Evolutionary conservation across 2,329 filamentous ascomycete genomes (phyloP), one percentile per base, ranked within the genome.

Genomic region (Annulohypoxylon truncatum): DNA sequence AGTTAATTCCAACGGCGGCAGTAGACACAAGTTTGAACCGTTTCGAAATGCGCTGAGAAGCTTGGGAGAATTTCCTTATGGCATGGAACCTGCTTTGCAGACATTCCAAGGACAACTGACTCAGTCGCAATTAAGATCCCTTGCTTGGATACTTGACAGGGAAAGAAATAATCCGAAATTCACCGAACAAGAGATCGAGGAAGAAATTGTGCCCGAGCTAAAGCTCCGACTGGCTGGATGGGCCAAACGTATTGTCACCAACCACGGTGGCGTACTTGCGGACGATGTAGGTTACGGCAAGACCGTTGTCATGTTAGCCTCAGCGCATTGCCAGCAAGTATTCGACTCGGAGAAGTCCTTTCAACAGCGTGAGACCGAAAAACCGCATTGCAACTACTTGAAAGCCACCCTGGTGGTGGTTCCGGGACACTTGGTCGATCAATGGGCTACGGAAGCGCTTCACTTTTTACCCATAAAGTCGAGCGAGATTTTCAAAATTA

Each of bases 221-320:
- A 76, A 77, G 26, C 40, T 82, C 4, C 77, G 80, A 2, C 61
- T 81, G 1, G 24, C 74, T 2, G 80, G 76, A 5, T 65, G 70
- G 4, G 79, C 78, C 1, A 64, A 74, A 51, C 67, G 72, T 2
- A 63, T 66, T 4, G 72, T 75, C 22, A 64, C 57, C 6, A 69
- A 73, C 33, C 73, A 71, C 2, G 81, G 82, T 10, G 82, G 81
- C 26, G 75, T 83, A 7, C 71, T 82, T 5, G 81, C 81, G 1
- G 81, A 83, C 44, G 77, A 82, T 26, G 79, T 83, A 12, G 82
- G 82, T 13, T 83, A 79, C 55, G 81, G 82, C 1, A 83, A 83
- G 71, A 83, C 82, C 0, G 75, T 82, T 3, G 71, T 82, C 24
- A 77, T 73, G 4, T 75, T 83, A 10, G 80, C 77, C 1, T 71